Evolutionary conservation across 768 basidiomycete genomes (phyloP).

Genomic region (Stropharia rugosoannulata): DNA sequence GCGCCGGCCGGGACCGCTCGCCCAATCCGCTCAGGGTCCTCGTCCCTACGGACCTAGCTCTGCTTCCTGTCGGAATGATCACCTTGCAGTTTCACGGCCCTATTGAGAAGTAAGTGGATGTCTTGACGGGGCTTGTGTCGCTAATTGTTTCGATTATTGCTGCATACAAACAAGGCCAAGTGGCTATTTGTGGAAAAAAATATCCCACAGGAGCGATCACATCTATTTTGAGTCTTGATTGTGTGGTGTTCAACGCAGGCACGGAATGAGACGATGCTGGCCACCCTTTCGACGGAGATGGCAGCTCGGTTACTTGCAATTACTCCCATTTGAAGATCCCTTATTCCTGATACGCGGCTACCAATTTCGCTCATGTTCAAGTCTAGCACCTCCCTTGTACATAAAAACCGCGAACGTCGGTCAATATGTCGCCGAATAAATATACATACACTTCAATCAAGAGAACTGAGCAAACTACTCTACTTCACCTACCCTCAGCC

Average conservation of each 20-base stretch:
- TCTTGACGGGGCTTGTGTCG: neutral
- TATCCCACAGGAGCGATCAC: conserved; percentile 2
- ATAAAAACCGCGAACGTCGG: conserved; percentile 8
- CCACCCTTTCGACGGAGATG: neutral
- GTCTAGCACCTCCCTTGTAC: neutral
- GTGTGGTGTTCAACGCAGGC: neutral
- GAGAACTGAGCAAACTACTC: neutral
- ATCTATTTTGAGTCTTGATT: conserved; percentile 3
- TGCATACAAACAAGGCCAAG: neutral
- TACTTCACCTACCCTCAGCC: neutral
- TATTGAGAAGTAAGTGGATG: neutral
- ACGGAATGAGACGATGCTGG: neutral
- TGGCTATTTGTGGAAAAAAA: no score
- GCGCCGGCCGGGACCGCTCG: conserved; percentile 19
- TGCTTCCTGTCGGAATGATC: conserved; percentile 14
- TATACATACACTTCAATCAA: neutral
- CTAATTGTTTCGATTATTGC: neutral
- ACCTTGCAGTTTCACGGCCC: conserved; percentile 1
- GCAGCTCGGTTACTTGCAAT: conserved; percentile 4
- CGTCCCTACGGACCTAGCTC: conserved; percentile 5
- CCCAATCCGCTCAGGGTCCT: conserved; percentile 15
- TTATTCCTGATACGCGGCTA: conserved; percentile 4
- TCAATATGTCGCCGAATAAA: neutral
- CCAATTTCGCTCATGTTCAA: conserved; percentile 1
- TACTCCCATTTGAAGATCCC: neutral